Conservation (phyloP, 352 stramenopile genomes). For the Chrysophaeum taylorii region DNA sequence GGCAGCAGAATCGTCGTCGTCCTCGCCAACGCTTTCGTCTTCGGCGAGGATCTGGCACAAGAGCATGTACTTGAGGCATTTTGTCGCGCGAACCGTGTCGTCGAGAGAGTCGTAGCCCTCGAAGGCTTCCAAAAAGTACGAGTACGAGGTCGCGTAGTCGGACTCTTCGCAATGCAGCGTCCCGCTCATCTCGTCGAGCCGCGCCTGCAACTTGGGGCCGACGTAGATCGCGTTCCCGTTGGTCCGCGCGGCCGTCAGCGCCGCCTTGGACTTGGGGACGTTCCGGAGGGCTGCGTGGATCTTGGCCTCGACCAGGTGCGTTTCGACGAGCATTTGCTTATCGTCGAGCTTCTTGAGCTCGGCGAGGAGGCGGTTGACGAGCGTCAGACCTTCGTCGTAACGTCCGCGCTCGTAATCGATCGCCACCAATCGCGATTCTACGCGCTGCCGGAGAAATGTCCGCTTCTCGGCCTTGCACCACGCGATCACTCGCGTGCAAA, state of each 20-base stretch:
- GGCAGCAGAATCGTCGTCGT: neutral
- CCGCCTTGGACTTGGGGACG: slow-evolving; percentile 86
- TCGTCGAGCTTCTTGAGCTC: slow-evolving; percentile 99
- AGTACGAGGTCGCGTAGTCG: slow-evolving; percentile 98
- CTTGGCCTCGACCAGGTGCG: slow-evolving; percentile 92
- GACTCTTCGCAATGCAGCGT: slow-evolving; percentile 92
- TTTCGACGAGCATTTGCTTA: slow-evolving; percentile 97
- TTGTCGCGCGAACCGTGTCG: slow-evolving; percentile 40
- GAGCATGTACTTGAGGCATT: slow-evolving; percentile 97
- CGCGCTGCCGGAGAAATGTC: slow-evolving; percentile 93
- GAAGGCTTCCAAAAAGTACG: slow-evolving; percentile 97
- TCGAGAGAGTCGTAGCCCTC: slow-evolving; percentile 85
- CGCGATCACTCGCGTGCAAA: slow-evolving; percentile 88
- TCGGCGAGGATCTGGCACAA: slow-evolving; percentile 84
- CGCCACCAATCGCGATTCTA: slow-evolving; percentile 54
- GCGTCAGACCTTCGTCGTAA: slow-evolving; percentile 77
- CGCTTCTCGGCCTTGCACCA: slow-evolving; percentile 83
- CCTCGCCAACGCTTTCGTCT: slow-evolving; percentile 28
- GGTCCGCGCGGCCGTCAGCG: slow-evolving; percentile 88
- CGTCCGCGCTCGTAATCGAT: slow-evolving; percentile 71
- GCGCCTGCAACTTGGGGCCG: slow-evolving; percentile 75
- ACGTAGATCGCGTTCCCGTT: slow-evolving; percentile 97
- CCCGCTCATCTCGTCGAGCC: slow-evolving; percentile 88
- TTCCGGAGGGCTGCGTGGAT: slow-evolving; percentile 94
- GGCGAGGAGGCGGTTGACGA: slow-evolving; percentile 81